phyloP scores from a whole-genome alignment of 2,329 filamentous ascomycete species.

The Monosporascus sp. region DNA sequence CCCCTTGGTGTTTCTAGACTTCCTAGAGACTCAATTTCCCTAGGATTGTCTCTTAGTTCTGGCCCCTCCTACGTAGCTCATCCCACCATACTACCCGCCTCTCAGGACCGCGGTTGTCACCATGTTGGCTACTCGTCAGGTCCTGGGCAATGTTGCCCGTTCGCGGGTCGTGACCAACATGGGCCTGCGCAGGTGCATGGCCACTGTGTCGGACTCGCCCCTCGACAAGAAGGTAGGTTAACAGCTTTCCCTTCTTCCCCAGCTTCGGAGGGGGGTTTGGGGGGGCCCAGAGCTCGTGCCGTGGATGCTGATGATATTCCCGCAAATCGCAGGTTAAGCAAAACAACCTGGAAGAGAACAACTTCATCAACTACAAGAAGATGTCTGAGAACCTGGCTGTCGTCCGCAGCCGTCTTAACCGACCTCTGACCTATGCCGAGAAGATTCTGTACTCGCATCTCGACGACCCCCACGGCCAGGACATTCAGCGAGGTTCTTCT shows the following conservation, averaged over 20 bases:
- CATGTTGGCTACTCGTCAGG: slow-evolving; percentile 69
- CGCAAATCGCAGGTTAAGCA: slow-evolving; percentile 64
- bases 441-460: slow-evolving; percentile 99
- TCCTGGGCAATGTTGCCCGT: slow-evolving; percentile 61
- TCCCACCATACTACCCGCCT: slow-evolving; percentile 14
- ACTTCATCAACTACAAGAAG: slow-evolving; percentile 99
- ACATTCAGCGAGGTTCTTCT: slow-evolving; percentile 90
- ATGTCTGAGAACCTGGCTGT: slow-evolving; percentile 96
- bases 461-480: slow-evolving; percentile 92
- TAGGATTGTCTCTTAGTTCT: slow-evolving; percentile 7
- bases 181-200: slow-evolving; percentile 64
- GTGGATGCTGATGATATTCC: slow-evolving; percentile 19
- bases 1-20: slow-evolving; percentile 8
- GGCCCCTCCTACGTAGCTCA: not conserved
- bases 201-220: slow-evolving; percentile 78
- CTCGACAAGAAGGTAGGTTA: slow-evolving; percentile 77
- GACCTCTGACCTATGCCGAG: slow-evolving; percentile 91
- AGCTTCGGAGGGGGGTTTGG: not conserved
- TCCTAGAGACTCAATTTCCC: slow-evolving; percentile 28
- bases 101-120: slow-evolving; percentile 32
- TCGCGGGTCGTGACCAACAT: slow-evolving; percentile 51
- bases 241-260: not conserved
- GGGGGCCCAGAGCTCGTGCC: not conserved
- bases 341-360: slow-evolving; percentile 92
- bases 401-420: slow-evolving; percentile 84